phyloP scores from a whole-genome alignment of 352 stramenopile species.

The Halophytophthora batemanensis region DNA sequence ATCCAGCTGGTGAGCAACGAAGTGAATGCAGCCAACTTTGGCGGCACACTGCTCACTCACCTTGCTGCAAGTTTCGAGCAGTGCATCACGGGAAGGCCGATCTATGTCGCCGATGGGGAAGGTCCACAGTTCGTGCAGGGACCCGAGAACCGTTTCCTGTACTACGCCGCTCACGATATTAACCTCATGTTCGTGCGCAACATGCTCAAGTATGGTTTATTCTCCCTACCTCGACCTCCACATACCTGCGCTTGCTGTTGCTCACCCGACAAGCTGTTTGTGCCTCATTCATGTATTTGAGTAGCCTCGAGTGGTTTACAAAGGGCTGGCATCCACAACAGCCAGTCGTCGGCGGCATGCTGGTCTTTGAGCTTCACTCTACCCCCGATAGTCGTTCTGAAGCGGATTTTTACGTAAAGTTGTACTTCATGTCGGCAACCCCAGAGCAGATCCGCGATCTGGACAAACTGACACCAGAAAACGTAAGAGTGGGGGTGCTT shows the following conservation, averaged over 20 bases:
- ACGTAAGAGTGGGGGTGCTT: slow-evolving; percentile 36
- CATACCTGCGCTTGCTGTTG: too few relatives aligned
- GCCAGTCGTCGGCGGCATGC: slow-evolving; percentile 65
- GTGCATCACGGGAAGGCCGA: slow-evolving; percentile 33
- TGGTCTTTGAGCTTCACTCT: slow-evolving; percentile 72
- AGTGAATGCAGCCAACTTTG: slow-evolving; percentile 74
- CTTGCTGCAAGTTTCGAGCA: slow-evolving; percentile 78
- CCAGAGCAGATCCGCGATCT: slow-evolving; percentile 69
- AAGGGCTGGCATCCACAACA: slow-evolving; percentile 75
- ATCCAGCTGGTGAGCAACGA: slow-evolving; percentile 83
- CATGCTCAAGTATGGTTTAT: too few relatives aligned
- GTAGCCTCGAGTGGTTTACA: slow-evolving; percentile 63
- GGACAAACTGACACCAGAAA: slow-evolving; percentile 44
- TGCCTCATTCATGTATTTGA: too few relatives aligned
- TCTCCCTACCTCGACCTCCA: too few relatives aligned
- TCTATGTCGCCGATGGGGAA: slow-evolving; percentile 41
- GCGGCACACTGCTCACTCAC: slow-evolving; percentile 65
- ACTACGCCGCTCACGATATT: slow-evolving; percentile 79
- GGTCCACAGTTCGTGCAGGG: slow-evolving; percentile 52
- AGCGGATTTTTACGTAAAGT: slow-evolving; percentile 58
- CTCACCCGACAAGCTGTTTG: too few relatives aligned
- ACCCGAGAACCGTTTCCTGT: slow-evolving; percentile 55
- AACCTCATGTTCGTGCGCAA: slow-evolving; percentile 78
- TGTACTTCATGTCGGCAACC: slow-evolving; percentile 68
- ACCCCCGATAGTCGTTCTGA: slow-evolving; percentile 9